These are phyloP conservation scores for Pseudophaeomoniella oleicola DNA, from an alignment of 2,329 filamentous ascomycete species.

Conservation along the genomic window DNA sequence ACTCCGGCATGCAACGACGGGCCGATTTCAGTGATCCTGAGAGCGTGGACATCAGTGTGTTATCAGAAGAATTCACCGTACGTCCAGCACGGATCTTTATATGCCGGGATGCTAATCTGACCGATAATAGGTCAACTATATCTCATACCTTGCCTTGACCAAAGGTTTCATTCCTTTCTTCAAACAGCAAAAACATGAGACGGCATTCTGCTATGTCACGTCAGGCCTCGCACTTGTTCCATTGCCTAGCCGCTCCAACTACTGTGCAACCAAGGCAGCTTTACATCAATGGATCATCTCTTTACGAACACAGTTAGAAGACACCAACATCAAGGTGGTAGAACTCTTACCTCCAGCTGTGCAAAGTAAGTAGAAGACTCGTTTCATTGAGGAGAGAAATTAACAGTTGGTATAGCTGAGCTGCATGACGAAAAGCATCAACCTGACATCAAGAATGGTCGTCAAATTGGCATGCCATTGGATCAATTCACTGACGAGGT, in stretches of 20 bases:
- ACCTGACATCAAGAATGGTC: constrained; percentile 35
- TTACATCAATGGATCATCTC: constrained; percentile 39
- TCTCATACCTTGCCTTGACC: constrained; percentile 33
- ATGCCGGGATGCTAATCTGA: too few species aligned
- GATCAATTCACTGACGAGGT: constrained; percentile 34
- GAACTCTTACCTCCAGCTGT: constrained; percentile 42
- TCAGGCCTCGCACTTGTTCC: constrained; percentile 37
- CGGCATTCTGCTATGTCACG: constrained; percentile 32
- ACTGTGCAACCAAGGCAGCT: constrained; percentile 41
- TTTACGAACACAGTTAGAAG: constrained; percentile 35
- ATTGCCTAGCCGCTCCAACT: constrained; percentile 32
- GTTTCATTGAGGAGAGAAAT: background rate
- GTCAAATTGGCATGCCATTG: constrained; percentile 38
- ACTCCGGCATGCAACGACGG: constrained; percentile 37
- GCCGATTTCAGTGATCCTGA: constrained; percentile 35
- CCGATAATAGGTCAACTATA: constrained; percentile 38
- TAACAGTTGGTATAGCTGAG: constrained; percentile 20
- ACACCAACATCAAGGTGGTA: constrained; percentile 36
- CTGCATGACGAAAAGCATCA: constrained; percentile 40
- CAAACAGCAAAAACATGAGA: constrained; percentile 27
- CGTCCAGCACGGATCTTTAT: too few species aligned
- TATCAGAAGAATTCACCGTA: constrained; percentile 28
- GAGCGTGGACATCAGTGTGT: constrained; percentile 26
- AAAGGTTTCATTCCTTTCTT: constrained; percentile 35
- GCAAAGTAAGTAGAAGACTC: constrained; percentile 22